Conservation (phyloP, 179 eudicot genomes). For the Spinacia oleracea region DNA sequence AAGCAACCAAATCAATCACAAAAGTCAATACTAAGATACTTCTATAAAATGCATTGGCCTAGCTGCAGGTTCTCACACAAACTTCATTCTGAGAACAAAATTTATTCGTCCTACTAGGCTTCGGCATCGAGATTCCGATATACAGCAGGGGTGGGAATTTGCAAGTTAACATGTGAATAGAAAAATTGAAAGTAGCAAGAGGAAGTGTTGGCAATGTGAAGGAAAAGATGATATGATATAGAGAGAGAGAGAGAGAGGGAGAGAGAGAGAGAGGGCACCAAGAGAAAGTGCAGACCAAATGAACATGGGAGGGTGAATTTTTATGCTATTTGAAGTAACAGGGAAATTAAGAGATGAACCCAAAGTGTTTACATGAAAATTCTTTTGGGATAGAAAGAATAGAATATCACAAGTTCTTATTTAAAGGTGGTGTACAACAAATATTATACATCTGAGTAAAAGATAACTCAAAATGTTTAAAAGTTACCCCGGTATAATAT, state of each 20-base stretch:
- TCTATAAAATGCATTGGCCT: not conserved
- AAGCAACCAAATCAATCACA: not conserved
- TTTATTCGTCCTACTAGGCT: not conserved
- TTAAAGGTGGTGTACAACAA: too few relatives aligned
- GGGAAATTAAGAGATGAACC: too few relatives aligned
- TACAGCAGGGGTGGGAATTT: not conserved
- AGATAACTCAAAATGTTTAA: too few relatives aligned
- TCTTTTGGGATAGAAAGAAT: not conserved
- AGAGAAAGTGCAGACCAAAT: not conserved
- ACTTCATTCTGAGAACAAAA: not conserved
- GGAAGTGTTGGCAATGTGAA: not conserved
- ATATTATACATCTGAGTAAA: too few relatives aligned
- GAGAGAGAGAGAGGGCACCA: not conserved
- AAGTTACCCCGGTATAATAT: too few relatives aligned
- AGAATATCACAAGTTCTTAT: too few relatives aligned
- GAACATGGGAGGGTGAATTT: not conserved
- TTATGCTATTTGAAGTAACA: too few relatives aligned
- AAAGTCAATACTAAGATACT: not conserved
- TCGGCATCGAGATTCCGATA: not conserved
- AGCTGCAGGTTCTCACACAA: not conserved
- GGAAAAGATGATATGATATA: not conserved
- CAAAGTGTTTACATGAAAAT: too few relatives aligned
- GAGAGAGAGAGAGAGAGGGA: not conserved
- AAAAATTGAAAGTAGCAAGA: too few relatives aligned
- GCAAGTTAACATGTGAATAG: not conserved